A percentile compares a stretch with the other conserved stretches of the same genome.
Conservation (phyloP, 306 rosid species). For the Fragaria nilgerrensis region DNA sequence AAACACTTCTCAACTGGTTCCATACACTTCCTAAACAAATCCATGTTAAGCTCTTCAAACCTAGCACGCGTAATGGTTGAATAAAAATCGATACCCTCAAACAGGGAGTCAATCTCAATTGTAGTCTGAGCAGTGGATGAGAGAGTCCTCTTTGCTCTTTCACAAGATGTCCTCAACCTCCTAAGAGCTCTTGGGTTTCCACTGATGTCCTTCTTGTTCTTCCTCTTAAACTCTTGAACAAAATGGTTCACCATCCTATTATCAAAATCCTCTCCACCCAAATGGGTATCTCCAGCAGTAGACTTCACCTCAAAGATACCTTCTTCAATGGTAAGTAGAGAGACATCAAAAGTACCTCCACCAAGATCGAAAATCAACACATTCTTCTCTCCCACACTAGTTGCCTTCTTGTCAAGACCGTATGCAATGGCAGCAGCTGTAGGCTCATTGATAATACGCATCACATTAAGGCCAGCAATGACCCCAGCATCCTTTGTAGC, state of each 20-base stretch:
- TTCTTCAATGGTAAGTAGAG: slow-evolving; percentile 69
- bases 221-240: slow-evolving; percentile 78
- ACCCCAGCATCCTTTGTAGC: slow-evolving; percentile 75
- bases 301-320: slow-evolving; percentile 73
- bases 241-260: slow-evolving; percentile 77
- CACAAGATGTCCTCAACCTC: slow-evolving; percentile 70
- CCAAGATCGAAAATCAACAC: slow-evolving; percentile 63
- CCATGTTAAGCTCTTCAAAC: slow-evolving; percentile 82
- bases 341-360: slow-evolving; percentile 45
- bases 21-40: slow-evolving; percentile 69
- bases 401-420: slow-evolving; percentile 65
- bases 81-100: slow-evolving; percentile 69
- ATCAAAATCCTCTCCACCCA: slow-evolving; percentile 86
- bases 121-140: slow-evolving; percentile 76
- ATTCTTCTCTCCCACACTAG: slow-evolving; percentile 59
- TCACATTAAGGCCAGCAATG: slow-evolving; percentile 64
- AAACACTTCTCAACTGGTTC: slow-evolving; percentile 79
- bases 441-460: slow-evolving; percentile 67
- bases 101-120: slow-evolving; percentile 71
- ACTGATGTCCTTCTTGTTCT: slow-evolving; percentile 63
- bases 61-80: slow-evolving; percentile 68
- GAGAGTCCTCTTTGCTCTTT: slow-evolving; percentile 79
- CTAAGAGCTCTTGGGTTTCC: slow-evolving; percentile 74
- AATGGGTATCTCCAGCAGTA: slow-evolving; percentile 78
- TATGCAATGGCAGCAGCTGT: slow-evolving; percentile 75